These are phyloP conservation scores for Durusdinium trenchii DNA, from an alignment of 73 alveolate species.

Conservation along the genomic window DNA sequence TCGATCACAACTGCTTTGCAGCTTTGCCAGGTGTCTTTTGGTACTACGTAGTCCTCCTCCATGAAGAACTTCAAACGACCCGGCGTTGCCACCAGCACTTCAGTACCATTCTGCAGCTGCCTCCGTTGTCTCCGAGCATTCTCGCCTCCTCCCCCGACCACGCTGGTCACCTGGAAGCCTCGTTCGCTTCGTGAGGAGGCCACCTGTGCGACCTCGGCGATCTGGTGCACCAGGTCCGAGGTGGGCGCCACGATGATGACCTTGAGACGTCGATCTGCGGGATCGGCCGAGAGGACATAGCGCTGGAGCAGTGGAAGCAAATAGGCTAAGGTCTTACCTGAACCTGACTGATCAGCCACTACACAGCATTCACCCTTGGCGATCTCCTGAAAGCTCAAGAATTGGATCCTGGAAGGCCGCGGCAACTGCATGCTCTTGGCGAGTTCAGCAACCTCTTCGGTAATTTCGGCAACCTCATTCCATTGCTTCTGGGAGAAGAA, in stretches of 20 bases:
- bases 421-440: conserved; percentile 84
- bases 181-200: neutral
- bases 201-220: conserved; percentile 81
- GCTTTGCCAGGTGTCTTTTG: conserved; percentile 70
- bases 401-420: conserved; percentile 82
- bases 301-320: conserved; percentile 83
- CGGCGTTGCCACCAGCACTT: conserved; percentile 81
- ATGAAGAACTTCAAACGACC: conserved; percentile 80
- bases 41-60: conserved; percentile 88
- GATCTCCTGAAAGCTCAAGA: conserved; percentile 74
- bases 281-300: conserved; percentile 74
- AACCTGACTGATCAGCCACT: conserved; percentile 84
- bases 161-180: conserved; percentile 60
- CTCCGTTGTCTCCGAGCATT: conserved; percentile 69
- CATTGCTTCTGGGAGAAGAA: conserved; percentile 69
- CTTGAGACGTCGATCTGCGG: conserved; percentile 27
- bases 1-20: conserved; percentile 73
- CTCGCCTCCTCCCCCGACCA: conserved; percentile 88
- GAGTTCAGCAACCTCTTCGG: neutral
- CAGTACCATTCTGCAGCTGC: conserved; percentile 70
- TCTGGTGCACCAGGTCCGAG: conserved; percentile 87
- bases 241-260: conserved; percentile 86
- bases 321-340: conserved; percentile 78
- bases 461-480: conserved; percentile 57
- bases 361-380: conserved; percentile 45